Evolutionary conservation across 2,329 filamentous ascomycete genomes (phyloP), one percentile per base, ranked within the genome.

Genomic region (Rutstroemia sp.): DNA sequence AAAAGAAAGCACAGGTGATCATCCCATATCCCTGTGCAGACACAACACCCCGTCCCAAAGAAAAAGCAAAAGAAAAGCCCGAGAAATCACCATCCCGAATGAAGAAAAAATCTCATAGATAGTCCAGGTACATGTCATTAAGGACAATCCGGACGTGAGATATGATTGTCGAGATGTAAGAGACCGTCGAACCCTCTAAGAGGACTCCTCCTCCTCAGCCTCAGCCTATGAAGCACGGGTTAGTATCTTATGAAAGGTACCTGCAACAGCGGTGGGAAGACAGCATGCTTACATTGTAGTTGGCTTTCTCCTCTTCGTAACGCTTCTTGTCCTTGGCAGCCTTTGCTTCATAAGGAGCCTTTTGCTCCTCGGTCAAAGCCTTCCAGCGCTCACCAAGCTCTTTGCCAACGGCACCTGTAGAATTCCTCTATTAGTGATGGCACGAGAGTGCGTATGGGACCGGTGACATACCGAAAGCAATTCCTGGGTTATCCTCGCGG

Each of bases 301-400:
- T 88, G 65, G 87, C 86, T 83, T 99, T 99, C 83, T 97, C 91
- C 67, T 96, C 89, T 75, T 97, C 92, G 73, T 97, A 99, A 61
- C 94, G 87, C 87, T 97, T 96, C 89, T 97, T 99, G 78, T 99
- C 94, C 63, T 87, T 80, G 52, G 88, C 89, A 71, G 94, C 94
- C 87, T 97, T 97, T 73, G 89, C 88, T 77, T 97, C 92, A 70
- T 97, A 99, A 10, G 94, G 94, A 62, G 81, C 78, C 69, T 92
- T 91, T 75, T 97, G 89, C 81, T 94, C 90, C 67, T 96, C 90
- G 75, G 83, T 89, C 64, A 99, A 81, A 59, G 86, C 88, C 90
- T 99, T 99, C 94, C 94, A 99, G 79, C 88, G 88, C 83, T 96
- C 92, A 76, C 94, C 94, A 60, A 99, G 90, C 70, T 94, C 82